Conservation (phyloP, 805 yeast species). For the Yarrowia sp. region DNA sequence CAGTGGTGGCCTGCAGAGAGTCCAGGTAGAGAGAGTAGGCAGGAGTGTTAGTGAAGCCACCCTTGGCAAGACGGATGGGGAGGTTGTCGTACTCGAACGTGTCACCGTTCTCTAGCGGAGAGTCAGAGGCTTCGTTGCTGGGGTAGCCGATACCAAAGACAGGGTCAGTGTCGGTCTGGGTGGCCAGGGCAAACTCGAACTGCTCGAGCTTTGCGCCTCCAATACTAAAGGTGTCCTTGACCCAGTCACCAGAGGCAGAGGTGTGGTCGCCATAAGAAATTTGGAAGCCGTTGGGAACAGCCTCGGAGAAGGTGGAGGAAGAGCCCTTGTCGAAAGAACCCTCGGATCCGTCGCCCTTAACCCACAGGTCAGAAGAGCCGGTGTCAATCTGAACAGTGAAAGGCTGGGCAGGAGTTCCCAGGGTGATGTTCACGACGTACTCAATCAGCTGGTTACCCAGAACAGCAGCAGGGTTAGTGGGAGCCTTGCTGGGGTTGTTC, state of each 20-base stretch:
- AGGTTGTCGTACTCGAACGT: constrained; percentile 34
- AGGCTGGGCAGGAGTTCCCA: constrained; percentile 59
- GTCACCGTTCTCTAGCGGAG: neutral
- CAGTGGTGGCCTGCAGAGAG: constrained; percentile 39
- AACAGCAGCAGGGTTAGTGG: neutral
- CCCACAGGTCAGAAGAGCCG: constrained; percentile 70
- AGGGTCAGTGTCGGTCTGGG: neutral
- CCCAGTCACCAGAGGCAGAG: constrained; percentile 51
- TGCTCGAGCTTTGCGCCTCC: constrained; percentile 46
- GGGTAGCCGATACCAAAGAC: constrained; percentile 32
- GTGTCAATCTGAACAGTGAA: constrained; percentile 60
- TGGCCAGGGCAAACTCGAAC: constrained; percentile 30
- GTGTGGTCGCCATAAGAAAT: constrained; percentile 41
- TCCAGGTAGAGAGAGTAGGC: constrained; percentile 52
- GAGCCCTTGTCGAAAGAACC: constrained; percentile 11
- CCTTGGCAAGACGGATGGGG: constrained; percentile 39
- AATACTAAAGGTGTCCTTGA: constrained; percentile 55
- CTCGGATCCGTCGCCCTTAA: constrained; percentile 32
- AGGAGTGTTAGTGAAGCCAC: constrained; percentile 43
- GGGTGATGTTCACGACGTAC: constrained; percentile 16
- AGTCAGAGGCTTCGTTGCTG: neutral
- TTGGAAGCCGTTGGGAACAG: constrained; percentile 30
- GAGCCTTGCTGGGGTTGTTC: neutral
- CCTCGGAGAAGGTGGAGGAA: constrained; percentile 33
- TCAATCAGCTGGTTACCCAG: neutral